Percentiles rank a stretch among this genome's conserved stretches.
Conservation (phyloP, 345 rosid genomes). For the Lepidium aucheri region DNA sequence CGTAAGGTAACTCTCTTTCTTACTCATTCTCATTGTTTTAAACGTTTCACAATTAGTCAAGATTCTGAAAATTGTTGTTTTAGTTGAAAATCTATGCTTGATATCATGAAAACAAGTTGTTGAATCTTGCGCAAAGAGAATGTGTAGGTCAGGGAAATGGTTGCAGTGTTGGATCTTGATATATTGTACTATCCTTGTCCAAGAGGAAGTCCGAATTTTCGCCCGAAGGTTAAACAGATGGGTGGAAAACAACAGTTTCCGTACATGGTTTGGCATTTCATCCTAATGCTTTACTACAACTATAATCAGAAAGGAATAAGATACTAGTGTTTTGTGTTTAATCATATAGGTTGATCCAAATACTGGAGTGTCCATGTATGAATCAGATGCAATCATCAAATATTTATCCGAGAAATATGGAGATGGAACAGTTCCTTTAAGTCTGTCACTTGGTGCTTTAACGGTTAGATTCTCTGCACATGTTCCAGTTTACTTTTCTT, state of each 20-base stretch:
- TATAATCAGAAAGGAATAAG: neutral
- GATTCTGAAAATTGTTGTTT: too few species aligned
- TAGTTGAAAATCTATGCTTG: neutral
- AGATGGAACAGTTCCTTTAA: conserved; percentile 80
- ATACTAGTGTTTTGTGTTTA: neutral
- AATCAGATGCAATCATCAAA: conserved; percentile 86
- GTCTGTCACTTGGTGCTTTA: conserved; percentile 66
- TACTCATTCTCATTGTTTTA: neutral
- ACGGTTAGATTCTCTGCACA: conserved; percentile 43
- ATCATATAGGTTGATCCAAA: conserved; percentile 76
- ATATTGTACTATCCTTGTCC: conserved; percentile 93
- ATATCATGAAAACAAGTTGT: neutral
- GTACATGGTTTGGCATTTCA: conserved; percentile 64
- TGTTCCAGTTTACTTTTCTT: neutral
- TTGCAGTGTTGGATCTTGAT: conserved; percentile 81
- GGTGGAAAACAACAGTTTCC: conserved; percentile 93
- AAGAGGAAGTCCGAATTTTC: conserved; percentile 77
- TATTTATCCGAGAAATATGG: conserved; percentile 79
- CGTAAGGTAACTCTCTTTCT: conserved; percentile 60
- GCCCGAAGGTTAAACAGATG: conserved; percentile 70
- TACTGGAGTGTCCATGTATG: conserved; percentile 86
- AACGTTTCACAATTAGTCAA: neutral
- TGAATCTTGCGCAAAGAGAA: neutral
- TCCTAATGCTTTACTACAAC: neutral
- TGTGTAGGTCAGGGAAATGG: conserved; percentile 87